These are phyloP conservation scores for Phytophthora cactorum DNA, from an alignment of 352 stramenopile genomes.

Conservation along the genomic window DNA sequence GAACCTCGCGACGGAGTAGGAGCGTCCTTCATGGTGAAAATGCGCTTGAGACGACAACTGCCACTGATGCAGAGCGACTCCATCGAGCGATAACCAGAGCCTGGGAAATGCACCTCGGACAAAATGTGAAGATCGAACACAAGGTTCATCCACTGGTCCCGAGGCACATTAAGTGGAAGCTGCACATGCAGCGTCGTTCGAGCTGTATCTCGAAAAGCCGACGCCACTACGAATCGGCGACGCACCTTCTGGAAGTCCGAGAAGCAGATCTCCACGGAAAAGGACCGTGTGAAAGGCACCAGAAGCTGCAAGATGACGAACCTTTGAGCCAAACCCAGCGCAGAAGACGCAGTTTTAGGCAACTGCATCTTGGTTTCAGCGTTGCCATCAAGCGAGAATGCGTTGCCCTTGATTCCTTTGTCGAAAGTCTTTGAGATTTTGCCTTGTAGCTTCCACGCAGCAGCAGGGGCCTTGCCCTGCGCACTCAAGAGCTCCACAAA, in stretches of 20 bases:
- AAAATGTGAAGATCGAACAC: slow-evolving; percentile 78
- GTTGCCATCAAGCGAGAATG: slow-evolving; percentile 76
- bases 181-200: slow-evolving; percentile 69
- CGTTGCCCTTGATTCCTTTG: slow-evolving; percentile 80
- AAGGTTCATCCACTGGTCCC: slow-evolving; percentile 83
- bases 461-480: slow-evolving; percentile 73
- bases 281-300: slow-evolving; percentile 66
- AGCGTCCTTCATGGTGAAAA: slow-evolving; percentile 90
- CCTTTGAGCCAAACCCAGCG: slow-evolving; percentile 70
- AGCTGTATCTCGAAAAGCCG: slow-evolving; percentile 75
- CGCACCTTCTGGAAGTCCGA: slow-evolving; percentile 77
- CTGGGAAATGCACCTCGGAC: slow-evolving; percentile 61
- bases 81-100: slow-evolving; percentile 69
- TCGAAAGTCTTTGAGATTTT: slow-evolving; percentile 86
- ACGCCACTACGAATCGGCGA: slow-evolving; percentile 77
- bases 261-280: slow-evolving; percentile 83
- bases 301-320: slow-evolving; percentile 77
- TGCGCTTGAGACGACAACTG: slow-evolving; percentile 75
- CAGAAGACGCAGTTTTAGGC: slow-evolving; percentile 52
- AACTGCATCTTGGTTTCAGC: slow-evolving; percentile 85
- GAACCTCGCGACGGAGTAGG: slow-evolving; percentile 35
- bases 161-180: slow-evolving; percentile 62
- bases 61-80: slow-evolving; percentile 80
- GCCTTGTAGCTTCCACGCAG: slow-evolving; percentile 73
- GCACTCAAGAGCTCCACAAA: slow-evolving; percentile 84